Base-by-base conservation (phyloP, 1,284 basidiomycete species). In the Cryptococcus amylolentus region DNA sequence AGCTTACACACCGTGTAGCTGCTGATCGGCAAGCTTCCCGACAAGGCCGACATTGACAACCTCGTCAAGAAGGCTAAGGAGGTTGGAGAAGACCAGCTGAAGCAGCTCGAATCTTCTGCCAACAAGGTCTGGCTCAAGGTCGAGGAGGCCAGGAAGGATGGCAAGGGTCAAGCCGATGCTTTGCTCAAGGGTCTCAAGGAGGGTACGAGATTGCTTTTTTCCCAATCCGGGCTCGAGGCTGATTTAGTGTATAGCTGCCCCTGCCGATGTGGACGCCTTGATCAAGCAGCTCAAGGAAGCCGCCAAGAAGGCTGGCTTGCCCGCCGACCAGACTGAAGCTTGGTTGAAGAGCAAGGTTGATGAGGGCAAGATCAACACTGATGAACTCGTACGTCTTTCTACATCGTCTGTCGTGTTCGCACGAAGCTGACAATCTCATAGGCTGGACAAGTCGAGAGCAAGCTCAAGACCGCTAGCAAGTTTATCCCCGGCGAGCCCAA, bases 281-380 rank as follows among this genome's bases (percentile, higher is more conserved):
- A 57, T 75, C 67, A 62, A 70, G 54, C 66, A 73, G 63, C 52
- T 74, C 56, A 73, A 72, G 61, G 66, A 66, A 46, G 62, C 69
- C n/a, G 71, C 70, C 52, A 73, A 71, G 59, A 68, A 69, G 49
- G 73, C 71, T 20, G 76, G 76, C 51, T 54, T 77, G 16, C 73
- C 76, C 13, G 71, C 73, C 28, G 73, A 75, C 54, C 50, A 57
- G 16, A 64, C 70, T 51, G 72, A 76, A 57, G 51, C 56, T 10
- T 76, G 69, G 67, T 52, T 74, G 45, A 65, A 66, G 49, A 45
- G 59, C 58, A 71, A 71, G 64, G 65, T 64, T 31, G 60, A 72
- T 49, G 73, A 73, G 40, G 68, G 67, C 18, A 71, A 71, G 61
- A 49, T 70, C 49, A 65, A 70, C 49, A 70, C 69, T 16, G 72